phyloP scores from a whole-genome alignment of 331 rosid genomes.

The Malus hybrid region DNA sequence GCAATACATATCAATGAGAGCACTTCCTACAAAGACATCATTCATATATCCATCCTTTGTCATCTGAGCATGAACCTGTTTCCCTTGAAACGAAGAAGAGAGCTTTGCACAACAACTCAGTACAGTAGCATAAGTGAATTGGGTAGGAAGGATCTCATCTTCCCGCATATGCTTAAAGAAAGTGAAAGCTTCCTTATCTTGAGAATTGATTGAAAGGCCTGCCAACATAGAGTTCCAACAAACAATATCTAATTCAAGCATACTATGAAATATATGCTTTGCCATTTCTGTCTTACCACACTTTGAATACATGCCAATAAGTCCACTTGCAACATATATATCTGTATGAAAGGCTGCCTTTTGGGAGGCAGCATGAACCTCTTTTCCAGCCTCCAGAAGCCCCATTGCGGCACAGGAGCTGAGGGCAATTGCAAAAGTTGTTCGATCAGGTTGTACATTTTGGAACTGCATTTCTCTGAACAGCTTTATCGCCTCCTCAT shows the following conservation, averaged over 20 bases:
- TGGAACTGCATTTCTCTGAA: slow-evolving; percentile 66
- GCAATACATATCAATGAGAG: slow-evolving; percentile 70
- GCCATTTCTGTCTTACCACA: slow-evolving; percentile 57
- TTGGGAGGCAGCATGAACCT: slow-evolving; percentile 54
- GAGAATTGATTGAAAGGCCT: slow-evolving; percentile 56
- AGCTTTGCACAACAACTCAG: slow-evolving; percentile 59
- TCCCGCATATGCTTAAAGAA: slow-evolving; percentile 48
- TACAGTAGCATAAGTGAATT: slow-evolving; percentile 61
- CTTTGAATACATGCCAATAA: slow-evolving; percentile 61
- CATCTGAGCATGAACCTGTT: slow-evolving; percentile 56
- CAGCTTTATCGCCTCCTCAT: slow-evolving; percentile 42
- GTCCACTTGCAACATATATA: slow-evolving; percentile 60
- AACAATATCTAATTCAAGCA: slow-evolving; percentile 49
- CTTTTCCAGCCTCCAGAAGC: slow-evolving; percentile 47
- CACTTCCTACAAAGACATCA: slow-evolving; percentile 65
- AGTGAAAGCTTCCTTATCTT: slow-evolving; percentile 51
- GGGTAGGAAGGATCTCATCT: slow-evolving; percentile 40
- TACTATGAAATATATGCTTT: slow-evolving; percentile 35
- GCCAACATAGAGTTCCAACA: slow-evolving; percentile 86
- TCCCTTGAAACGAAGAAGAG: slow-evolving; percentile 63
- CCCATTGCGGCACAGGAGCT: slow-evolving; percentile 63
- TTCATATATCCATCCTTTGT: slow-evolving; percentile 50
- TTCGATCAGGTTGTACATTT: slow-evolving; percentile 44
- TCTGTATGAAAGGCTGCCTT: slow-evolving; percentile 38
- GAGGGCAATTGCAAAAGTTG: slow-evolving; percentile 59